These are phyloP conservation scores for Alopecurus myosuroides DNA, from an alignment of 176 grass and related monocot genomes.

Conservation along the genomic window DNA sequence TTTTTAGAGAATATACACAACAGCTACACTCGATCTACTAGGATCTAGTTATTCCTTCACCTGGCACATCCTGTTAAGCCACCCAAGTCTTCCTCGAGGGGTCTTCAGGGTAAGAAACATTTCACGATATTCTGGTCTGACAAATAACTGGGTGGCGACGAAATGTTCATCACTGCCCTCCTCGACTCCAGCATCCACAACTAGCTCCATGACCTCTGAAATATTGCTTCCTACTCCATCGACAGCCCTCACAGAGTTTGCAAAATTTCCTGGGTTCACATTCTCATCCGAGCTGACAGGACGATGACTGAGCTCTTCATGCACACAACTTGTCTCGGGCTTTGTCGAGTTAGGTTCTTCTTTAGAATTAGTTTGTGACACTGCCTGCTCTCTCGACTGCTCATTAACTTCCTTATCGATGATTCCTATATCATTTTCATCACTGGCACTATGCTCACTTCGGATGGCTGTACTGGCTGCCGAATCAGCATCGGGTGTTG, in stretches of 20 bases:
- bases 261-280: neutral
- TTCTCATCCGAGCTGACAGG: neutral
- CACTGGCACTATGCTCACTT: neutral
- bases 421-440: neutral
- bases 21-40: neutral
- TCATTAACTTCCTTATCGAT: neutral
- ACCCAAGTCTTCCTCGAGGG: no score
- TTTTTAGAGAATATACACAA: no score
- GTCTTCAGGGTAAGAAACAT: conserved; percentile 12
- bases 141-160: neutral
- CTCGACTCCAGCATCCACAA: conserved; percentile 9
- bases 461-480: neutral
- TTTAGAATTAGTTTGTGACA: neutral
- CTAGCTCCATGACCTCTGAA: conserved; percentile 14
- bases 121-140: conserved; percentile 6
- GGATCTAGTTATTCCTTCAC: no score
- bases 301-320: neutral
- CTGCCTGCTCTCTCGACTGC: neutral
- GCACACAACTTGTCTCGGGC: neutral
- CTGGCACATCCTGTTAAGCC: no score
- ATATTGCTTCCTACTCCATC: neutral
- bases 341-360: neutral
- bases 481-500: neutral
- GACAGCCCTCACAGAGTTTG: neutral
- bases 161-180: conserved; percentile 22